These are phyloP conservation scores for Colletotrichum filicis DNA, from an alignment of 2,329 filamentous ascomycete genomes.

Conservation along the genomic window DNA sequence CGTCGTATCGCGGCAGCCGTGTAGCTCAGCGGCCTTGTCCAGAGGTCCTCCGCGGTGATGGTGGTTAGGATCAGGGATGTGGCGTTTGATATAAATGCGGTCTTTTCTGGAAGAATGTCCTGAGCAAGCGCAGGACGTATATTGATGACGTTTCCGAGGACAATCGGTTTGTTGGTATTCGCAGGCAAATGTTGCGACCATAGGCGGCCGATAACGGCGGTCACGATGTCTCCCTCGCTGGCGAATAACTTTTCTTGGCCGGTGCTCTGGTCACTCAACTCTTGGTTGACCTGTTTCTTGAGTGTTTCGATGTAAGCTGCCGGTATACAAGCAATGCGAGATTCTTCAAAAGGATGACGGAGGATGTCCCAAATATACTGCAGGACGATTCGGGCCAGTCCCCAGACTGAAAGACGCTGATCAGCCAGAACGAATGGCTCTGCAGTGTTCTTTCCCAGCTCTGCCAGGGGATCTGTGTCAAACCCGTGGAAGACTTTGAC, in stretches of 20 bases:
- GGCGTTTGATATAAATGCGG: neutral
- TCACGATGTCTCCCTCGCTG: constrained; percentile 56
- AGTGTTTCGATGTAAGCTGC: neutral
- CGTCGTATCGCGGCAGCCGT: constrained; percentile 44
- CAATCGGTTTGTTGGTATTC: constrained; percentile 36
- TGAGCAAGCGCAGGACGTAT: neutral
- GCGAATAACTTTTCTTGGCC: constrained; percentile 45
- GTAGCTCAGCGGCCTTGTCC: constrained; percentile 37
- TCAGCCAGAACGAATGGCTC: neutral
- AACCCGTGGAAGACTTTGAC: constrained; percentile 48
- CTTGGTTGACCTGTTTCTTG: constrained; percentile 39
- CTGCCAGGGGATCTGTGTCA: constrained; percentile 46
- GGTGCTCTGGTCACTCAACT: neutral
- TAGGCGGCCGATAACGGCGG: constrained; percentile 48
- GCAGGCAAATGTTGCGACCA: constrained; percentile 9
- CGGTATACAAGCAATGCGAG: neutral
- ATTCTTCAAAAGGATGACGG: neutral
- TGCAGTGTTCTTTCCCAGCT: neutral
- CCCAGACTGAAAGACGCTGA: neutral
- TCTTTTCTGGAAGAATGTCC: neutral
- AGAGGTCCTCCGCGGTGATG: constrained; percentile 30
- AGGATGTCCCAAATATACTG: neutral
- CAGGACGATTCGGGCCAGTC: neutral
- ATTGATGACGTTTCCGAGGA: constrained; percentile 36
- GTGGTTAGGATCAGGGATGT: constrained; percentile 35